phyloP scores from a whole-genome alignment of 1,139 yeast genomes.

The Spathaspora jeffriesii region DNA sequence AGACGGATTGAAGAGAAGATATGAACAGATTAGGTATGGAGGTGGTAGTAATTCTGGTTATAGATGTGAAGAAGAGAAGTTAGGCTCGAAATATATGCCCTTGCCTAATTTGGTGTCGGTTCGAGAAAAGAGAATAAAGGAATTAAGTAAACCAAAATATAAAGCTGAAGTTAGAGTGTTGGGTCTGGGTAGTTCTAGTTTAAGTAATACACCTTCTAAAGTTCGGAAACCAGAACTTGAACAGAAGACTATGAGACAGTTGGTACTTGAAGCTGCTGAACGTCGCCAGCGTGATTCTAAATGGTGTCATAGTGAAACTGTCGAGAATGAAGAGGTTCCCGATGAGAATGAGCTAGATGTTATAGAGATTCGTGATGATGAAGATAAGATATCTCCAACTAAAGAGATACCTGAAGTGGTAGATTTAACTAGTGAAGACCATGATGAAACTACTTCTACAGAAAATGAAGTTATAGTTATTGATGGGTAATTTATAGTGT shows the following conservation, averaged over 20 bases:
- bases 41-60: slow-evolving; percentile 20
- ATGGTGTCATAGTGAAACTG: slow-evolving; percentile 43
- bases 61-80: slow-evolving; percentile 50
- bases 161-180: slow-evolving; percentile 39
- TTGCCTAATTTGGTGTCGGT: slow-evolving; percentile 23
- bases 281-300: slow-evolving; percentile 58
- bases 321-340: slow-evolving; percentile 24
- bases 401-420: slow-evolving; percentile 14
- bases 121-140: slow-evolving; percentile 39
- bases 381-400: not conserved
- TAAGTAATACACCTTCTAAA: slow-evolving; percentile 10
- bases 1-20: slow-evolving; percentile 61
- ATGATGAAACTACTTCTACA: not conserved
- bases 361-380: slow-evolving; percentile 18
- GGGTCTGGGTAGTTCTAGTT: slow-evolving; percentile 20
- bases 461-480: slow-evolving; percentile 20
- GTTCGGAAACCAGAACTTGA: slow-evolving; percentile 10
- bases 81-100: slow-evolving; percentile 40
- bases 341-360: slow-evolving; percentile 35
- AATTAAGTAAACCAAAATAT: slow-evolving; percentile 35
- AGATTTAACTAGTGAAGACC: slow-evolving; percentile 17
- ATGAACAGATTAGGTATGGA: slow-evolving; percentile 50
- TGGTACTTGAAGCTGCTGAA: slow-evolving; percentile 70
- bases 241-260: slow-evolving; percentile 36
- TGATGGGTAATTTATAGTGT: slow-evolving; percentile 12